These are phyloP conservation scores for Trichoderma orchidacearum DNA, from an alignment of 495 filamentous ascomycete genomes.

Conservation along the genomic window DNA sequence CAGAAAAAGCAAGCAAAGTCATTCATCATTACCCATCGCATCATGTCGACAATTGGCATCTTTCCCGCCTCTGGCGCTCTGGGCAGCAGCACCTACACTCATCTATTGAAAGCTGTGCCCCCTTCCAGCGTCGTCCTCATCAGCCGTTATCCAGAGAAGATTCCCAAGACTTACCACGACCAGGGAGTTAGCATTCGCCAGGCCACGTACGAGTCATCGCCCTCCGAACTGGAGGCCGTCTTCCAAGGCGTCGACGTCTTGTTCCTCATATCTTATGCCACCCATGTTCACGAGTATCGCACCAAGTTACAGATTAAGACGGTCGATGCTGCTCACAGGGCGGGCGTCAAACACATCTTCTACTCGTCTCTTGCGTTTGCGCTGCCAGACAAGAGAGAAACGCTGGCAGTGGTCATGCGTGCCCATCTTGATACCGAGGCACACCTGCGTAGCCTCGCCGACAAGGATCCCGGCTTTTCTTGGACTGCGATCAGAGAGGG, in stretches of 20 bases:
- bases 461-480: conserved; percentile 9
- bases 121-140: conserved; percentile 28
- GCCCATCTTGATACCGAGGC: conserved; percentile 51
- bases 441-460: conserved; percentile 30
- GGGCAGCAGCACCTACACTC: conserved; percentile 29
- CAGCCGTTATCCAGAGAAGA: conserved; percentile 28
- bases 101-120: conserved; percentile 26
- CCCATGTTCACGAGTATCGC: conserved; percentile 14
- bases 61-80: conserved; percentile 39
- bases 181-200: conserved; percentile 20
- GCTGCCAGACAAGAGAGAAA: conserved; percentile 13
- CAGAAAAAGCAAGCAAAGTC: too few species aligned
- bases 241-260: conserved; percentile 28
- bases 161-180: conserved; percentile 9
- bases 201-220: conserved; percentile 26
- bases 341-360: conserved; percentile 48
- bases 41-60: conserved; percentile 13
- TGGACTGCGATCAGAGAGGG: conserved; percentile 47
- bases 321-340: conserved; percentile 41
- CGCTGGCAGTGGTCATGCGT: conserved; percentile 45
- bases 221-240: conserved; percentile 16
- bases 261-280: conserved; percentile 37
- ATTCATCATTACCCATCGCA: background rate
- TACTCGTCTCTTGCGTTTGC: conserved; percentile 54
- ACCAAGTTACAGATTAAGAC: conserved; percentile 21